Percentiles rank a stretch among this genome's conserved stretches.
phyloP scores from a whole-genome alignment of 2,329 filamentous ascomycete genomes.

The Clathrospora elynae region DNA sequence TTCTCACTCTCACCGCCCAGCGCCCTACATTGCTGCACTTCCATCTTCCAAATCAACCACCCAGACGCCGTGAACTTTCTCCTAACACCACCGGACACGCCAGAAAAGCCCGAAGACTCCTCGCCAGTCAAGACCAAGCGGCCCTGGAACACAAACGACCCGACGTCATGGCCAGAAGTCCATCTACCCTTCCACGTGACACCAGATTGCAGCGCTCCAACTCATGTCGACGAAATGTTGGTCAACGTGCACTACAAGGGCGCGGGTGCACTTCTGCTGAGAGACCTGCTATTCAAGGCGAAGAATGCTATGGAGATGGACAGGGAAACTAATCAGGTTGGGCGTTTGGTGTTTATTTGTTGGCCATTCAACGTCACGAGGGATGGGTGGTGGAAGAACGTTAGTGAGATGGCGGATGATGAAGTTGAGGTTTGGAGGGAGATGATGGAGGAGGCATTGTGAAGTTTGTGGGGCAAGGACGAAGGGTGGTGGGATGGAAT shows the following conservation, averaged over 20 bases:
- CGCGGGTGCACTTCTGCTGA: neutral
- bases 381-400: slow-evolving; percentile 1
- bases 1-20: no score
- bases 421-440: slow-evolving; percentile 1
- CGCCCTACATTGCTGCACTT: no score
- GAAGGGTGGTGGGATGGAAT: no score
- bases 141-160: neutral
- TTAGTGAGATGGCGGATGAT: neutral
- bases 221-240: slow-evolving; percentile 3
- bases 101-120: neutral
- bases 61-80: neutral
- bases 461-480: no score
- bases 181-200: slow-evolving; percentile 1
- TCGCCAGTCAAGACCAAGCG: neutral
- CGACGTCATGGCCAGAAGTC: slow-evolving; percentile 1
- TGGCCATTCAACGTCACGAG: slow-evolving; percentile 6
- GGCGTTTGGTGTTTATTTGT: neutral
- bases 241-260: slow-evolving; percentile 4
- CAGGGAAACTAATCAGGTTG: neutral
- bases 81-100: neutral
- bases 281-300: neutral
- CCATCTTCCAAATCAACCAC: no score
- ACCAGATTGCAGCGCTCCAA: neutral
- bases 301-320: neutral
- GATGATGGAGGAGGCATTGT: neutral